A percentile compares a stretch with the other conserved stretches of the same genome.
Conservation (phyloP, 2,329 filamentous ascomycete species). For the Pleomassaria siparia region DNA sequence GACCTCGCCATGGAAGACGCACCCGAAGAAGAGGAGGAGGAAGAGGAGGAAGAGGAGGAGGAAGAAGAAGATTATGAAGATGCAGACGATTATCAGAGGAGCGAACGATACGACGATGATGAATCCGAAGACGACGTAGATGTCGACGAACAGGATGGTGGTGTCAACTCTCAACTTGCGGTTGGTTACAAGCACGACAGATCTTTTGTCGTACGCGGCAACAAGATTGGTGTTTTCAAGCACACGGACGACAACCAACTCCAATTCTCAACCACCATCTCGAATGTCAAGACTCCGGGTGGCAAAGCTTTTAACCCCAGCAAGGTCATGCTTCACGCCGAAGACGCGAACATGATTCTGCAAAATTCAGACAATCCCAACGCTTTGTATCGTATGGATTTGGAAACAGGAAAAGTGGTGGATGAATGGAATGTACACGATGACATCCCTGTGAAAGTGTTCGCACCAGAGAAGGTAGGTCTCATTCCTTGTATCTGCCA, state of each 20-base stretch:
- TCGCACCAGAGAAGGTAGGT: slow-evolving; percentile 80
- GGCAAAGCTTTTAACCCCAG: slow-evolving; percentile 85
- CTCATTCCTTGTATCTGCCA: neutral
- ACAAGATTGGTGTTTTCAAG: slow-evolving; percentile 98
- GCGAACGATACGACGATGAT: slow-evolving; percentile 73
- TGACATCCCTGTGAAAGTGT: slow-evolving; percentile 87
- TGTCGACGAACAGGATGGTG: slow-evolving; percentile 70
- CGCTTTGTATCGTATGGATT: slow-evolving; percentile 93
- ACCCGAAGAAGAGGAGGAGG: slow-evolving; percentile 56
- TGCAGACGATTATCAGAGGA: slow-evolving; percentile 65
- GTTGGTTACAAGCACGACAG: slow-evolving; percentile 97
- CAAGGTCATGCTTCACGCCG: slow-evolving; percentile 94
- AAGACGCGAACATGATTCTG: slow-evolving; percentile 85
- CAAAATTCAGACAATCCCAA: slow-evolving; percentile 83
- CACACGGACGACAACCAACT: slow-evolving; percentile 90
- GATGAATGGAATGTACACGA: slow-evolving; percentile 99
- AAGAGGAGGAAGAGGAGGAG: slow-evolving; percentile 54
- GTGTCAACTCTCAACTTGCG: slow-evolving; percentile 89
- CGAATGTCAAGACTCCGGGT: slow-evolving; percentile 85
- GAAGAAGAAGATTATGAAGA: slow-evolving; percentile 63
- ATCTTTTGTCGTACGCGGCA: slow-evolving; percentile 94
- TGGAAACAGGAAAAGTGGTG: slow-evolving; percentile 96
- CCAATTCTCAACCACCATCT: slow-evolving; percentile 96
- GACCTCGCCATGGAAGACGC: slow-evolving; percentile 90
- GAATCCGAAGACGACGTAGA: slow-evolving; percentile 79